phyloP scores from a whole-genome alignment of 192 early-diverging fungal species.

The Coemansia sp. region DNA sequence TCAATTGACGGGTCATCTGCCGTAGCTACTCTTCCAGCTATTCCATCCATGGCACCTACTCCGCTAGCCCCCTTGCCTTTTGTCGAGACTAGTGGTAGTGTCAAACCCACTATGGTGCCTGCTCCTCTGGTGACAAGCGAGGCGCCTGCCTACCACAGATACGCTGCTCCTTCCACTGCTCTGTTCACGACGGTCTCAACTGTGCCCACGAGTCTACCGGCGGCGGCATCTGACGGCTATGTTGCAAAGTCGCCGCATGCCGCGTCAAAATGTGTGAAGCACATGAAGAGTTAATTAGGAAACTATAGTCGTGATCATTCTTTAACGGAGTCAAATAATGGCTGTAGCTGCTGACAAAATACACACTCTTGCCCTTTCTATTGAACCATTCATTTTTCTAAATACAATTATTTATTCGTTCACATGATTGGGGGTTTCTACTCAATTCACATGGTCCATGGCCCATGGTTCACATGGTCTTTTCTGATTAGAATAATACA shows the following conservation, averaged over 20 bases:
- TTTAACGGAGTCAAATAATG: no score
- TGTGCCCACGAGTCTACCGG: neutral
- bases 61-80: neutral
- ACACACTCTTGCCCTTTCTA: no score
- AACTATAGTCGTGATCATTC: neutral
- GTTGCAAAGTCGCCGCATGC: conserved; percentile 1
- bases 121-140: neutral
- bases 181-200: neutral
- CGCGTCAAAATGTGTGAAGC: neutral
- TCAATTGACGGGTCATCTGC: no score
- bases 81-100: neutral
- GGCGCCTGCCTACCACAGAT: neutral
- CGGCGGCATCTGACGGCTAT: neutral
- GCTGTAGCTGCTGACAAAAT: no score
- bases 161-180: neutral
- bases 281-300: neutral
- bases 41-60: neutral
- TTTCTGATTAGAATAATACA: no score
- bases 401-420: neutral
- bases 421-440: no score
- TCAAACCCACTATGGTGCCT: neutral
- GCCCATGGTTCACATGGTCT: no score
- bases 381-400: no score
- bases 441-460: no score
- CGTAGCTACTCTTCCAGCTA: neutral